phyloP scores from a whole-genome alignment of 2,329 filamentous ascomycete genomes.

The Ceratocystis alfenasii region DNA sequence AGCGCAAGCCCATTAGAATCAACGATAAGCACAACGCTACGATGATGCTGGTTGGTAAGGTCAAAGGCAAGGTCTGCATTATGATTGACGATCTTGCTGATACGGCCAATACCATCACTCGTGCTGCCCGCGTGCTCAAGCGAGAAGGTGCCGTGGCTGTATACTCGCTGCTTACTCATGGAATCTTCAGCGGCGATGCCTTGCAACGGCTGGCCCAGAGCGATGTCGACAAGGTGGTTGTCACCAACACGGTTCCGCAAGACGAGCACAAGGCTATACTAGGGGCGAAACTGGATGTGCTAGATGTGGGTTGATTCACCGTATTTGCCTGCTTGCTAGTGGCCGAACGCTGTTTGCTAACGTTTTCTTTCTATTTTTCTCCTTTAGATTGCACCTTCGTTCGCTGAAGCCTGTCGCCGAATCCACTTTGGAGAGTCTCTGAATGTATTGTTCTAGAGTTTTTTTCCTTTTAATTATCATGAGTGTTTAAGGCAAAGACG shows the following conservation, averaged over 20 bases:
- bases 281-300: constrained; percentile 80
- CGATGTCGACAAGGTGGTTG: constrained; percentile 81
- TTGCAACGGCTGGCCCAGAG: constrained; percentile 90
- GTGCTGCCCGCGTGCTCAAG: constrained; percentile 92
- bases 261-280: constrained; percentile 58
- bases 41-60: constrained; percentile 90
- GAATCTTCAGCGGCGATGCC: constrained; percentile 87
- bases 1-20: constrained; percentile 79
- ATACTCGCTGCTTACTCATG: constrained; percentile 87
- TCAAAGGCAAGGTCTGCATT: constrained; percentile 69
- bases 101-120: constrained; percentile 92
- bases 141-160: constrained; percentile 86
- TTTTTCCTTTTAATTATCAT: background rate
- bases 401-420: constrained; percentile 87
- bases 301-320: constrained; percentile 43
- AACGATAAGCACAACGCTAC: constrained; percentile 81
- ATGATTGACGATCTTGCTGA: constrained; percentile 90
- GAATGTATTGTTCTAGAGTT: constrained; percentile 62
- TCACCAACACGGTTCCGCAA: constrained; percentile 92
- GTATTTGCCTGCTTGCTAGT: constrained; percentile 13
- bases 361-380: background rate
- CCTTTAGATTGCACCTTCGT: constrained; percentile 58
- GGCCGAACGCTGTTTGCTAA: background rate
- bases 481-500: background rate
- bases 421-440: constrained; percentile 98